Base-by-base conservation (phyloP, 768 basidiomycete genomes). In the Calocybe indica region DNA sequence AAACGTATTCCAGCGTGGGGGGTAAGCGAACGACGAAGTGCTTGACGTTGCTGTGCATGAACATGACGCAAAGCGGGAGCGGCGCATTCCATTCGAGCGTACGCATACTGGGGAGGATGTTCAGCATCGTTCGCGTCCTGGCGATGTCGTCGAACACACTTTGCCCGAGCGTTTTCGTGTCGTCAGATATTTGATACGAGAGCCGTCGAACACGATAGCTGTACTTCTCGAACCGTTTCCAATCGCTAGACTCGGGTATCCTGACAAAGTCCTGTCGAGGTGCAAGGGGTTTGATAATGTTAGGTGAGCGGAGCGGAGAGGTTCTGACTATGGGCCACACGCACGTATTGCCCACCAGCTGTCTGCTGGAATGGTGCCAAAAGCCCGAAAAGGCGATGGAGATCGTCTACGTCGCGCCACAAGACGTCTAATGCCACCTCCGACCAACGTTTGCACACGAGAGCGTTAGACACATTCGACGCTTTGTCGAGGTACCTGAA, bases 381-480 rank as follows among this genome's bases (percentile, higher is more conserved):
- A 4, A 81, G 48, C 9, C 59, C 54, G 52, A 84, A 75, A 6
- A 85, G 64, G 7, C 62, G 64, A 30, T 62, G 45, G 1, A 79
- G 58, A 50, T 76, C 68, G 43, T 68, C 61, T 6, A 83, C 72
- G 1, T 80, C 71, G 45, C 62, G 68, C 83, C 83, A 85, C 0
- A 84, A 57, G n/a, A 64, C 55, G 55, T 82, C 76, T 47, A 84
- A 60, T 1, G 80, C 78, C 22, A 78, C 61, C 8, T 77, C 71
- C 1, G 76, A 78, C 83, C 83, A 85, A 40, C 50, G 55, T 53
- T 72, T 81, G 67, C 77, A 84, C 11, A 83, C 79, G 30, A 65
- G 62, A 2, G 77, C 80, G 43, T 75, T 80, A 1, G 48, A 49
- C 1, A 66, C 65, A 52, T 79, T 74, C 3, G 70, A 59, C 1